A percentile compares a stretch with the other conserved stretches of the same genome.
Evolutionary conservation across 2,329 filamentous ascomycete species (phyloP).

Genomic region (Botryosphaeria dothidea): DNA sequence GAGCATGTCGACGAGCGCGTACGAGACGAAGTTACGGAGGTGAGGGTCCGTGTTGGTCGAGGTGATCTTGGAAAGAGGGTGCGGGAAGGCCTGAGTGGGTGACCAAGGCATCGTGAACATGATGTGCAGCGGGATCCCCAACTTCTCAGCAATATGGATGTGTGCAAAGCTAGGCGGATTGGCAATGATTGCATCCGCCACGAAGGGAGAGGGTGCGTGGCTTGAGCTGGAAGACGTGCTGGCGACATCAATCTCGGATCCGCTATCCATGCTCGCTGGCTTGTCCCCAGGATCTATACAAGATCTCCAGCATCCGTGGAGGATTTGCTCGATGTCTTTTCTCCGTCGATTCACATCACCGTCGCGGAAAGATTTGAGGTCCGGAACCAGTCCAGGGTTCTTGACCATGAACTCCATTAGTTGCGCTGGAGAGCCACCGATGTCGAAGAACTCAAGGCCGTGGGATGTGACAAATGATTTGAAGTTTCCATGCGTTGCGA

Average conservation of each 20-base stretch:
- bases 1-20: slow-evolving; percentile 60
- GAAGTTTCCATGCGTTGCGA: slow-evolving; percentile 30
- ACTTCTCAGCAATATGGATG: slow-evolving; percentile 72
- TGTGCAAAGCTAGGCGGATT: slow-evolving; percentile 79
- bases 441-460: slow-evolving; percentile 37
- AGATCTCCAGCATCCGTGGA: slow-evolving; percentile 43
- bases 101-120: slow-evolving; percentile 91
- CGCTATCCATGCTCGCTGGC: neutral
- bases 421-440: slow-evolving; percentile 39
- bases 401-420: slow-evolving; percentile 56
- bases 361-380: slow-evolving; percentile 37
- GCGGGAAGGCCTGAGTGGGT: slow-evolving; percentile 73
- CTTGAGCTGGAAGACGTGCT: slow-evolving; percentile 73
- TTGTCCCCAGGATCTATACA: slow-evolving; percentile 29
- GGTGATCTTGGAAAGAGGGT: slow-evolving; percentile 71
- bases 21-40: slow-evolving; percentile 56
- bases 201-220: slow-evolving; percentile 73
- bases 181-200: slow-evolving; percentile 80
- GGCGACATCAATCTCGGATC: neutral
- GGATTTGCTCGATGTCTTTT: slow-evolving; percentile 38
- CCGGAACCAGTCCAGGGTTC: slow-evolving; percentile 47
- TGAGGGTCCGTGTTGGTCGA: slow-evolving; percentile 78
- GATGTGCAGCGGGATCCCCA: slow-evolving; percentile 74
- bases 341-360: slow-evolving; percentile 37
- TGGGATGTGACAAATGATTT: slow-evolving; percentile 24